These are phyloP conservation scores for Myriosclerotinia duriaeana DNA, from an alignment of 2,329 filamentous ascomycete species.

Conservation along the genomic window DNA sequence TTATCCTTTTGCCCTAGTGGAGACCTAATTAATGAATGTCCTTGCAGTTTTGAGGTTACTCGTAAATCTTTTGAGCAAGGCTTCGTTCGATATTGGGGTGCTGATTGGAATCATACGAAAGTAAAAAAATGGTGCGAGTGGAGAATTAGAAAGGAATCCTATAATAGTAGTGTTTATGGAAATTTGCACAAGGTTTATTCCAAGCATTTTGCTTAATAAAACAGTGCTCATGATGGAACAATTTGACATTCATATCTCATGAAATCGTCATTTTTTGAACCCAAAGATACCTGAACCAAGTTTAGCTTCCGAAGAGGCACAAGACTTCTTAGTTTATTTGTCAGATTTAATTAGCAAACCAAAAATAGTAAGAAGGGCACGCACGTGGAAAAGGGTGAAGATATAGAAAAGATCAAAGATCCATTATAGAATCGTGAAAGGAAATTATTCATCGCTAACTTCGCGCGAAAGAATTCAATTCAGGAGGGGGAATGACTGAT, in stretches of 20 bases:
- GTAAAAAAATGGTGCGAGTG: not conserved
- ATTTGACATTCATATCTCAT: not conserved
- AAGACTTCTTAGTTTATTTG: slow-evolving; percentile 2
- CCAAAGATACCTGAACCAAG: slow-evolving; percentile 9
- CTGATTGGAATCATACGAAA: slow-evolving; percentile 6
- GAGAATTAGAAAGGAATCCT: slow-evolving; percentile 4
- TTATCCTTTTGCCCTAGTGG: slow-evolving; percentile 9
- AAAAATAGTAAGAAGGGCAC: not conserved
- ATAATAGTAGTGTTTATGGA: slow-evolving; percentile 2
- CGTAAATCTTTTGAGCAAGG: slow-evolving; percentile 1
- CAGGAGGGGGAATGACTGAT: slow-evolving; percentile 12
- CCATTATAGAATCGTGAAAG: slow-evolving; percentile 3
- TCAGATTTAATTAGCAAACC: not conserved
- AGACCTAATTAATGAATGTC: slow-evolving; percentile 20
- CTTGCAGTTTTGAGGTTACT: slow-evolving; percentile 15
- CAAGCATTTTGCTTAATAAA: slow-evolving; percentile 6
- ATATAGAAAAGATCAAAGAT: slow-evolving; percentile 1
- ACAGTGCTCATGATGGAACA: slow-evolving; percentile 13
- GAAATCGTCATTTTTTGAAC: slow-evolving; percentile 3
- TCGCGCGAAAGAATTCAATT: slow-evolving; percentile 14
- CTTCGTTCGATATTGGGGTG: slow-evolving; percentile 1
- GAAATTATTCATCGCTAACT: slow-evolving; percentile 23
- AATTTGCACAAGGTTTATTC: slow-evolving; percentile 3
- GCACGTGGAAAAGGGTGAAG: slow-evolving; percentile 25
- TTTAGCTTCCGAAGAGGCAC: slow-evolving; percentile 13